A percentile compares a stretch with the other conserved stretches of the same genome.
phyloP scores from a whole-genome alignment of 352 stramenopile species.

The Phytophthora nicotianae region DNA sequence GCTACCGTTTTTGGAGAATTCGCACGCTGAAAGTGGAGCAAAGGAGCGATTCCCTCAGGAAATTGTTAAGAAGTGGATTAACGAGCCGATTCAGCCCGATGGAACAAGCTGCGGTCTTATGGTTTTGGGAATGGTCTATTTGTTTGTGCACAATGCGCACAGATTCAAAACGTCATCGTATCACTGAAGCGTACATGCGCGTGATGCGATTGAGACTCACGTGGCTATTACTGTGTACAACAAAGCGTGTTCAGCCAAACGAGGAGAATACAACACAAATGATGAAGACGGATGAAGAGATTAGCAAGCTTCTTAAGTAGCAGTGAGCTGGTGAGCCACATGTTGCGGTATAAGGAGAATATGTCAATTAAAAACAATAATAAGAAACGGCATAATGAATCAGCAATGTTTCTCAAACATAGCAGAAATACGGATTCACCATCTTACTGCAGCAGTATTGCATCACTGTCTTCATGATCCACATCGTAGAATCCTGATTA shows the following conservation, averaged over 20 bases:
- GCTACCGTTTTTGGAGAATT: conserved; percentile 1
- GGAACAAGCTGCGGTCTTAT: background rate
- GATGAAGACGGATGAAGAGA: too few relatives aligned
- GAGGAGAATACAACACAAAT: too few relatives aligned
- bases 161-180: conserved; percentile 1
- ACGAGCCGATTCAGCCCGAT: background rate
- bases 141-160: conserved; percentile 1
- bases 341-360: too few relatives aligned
- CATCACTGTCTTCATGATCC: too few relatives aligned
- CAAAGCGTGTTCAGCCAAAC: background rate
- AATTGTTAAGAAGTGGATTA: conserved; percentile 3
- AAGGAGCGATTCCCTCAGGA: background rate
- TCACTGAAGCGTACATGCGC: background rate
- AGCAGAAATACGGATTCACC: too few relatives aligned
- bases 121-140: background rate
- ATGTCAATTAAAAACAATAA: too few relatives aligned
- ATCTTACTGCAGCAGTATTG: too few relatives aligned
- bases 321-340: too few relatives aligned
- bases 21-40: background rate
- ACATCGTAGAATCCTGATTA: too few relatives aligned
- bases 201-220: background rate
- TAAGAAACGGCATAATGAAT: too few relatives aligned
- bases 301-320: too few relatives aligned
- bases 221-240: background rate
- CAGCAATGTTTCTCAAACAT: too few relatives aligned